phyloP scores from a whole-genome alignment of 177 flowering plant species.

The Telopea speciosissima region DNA sequence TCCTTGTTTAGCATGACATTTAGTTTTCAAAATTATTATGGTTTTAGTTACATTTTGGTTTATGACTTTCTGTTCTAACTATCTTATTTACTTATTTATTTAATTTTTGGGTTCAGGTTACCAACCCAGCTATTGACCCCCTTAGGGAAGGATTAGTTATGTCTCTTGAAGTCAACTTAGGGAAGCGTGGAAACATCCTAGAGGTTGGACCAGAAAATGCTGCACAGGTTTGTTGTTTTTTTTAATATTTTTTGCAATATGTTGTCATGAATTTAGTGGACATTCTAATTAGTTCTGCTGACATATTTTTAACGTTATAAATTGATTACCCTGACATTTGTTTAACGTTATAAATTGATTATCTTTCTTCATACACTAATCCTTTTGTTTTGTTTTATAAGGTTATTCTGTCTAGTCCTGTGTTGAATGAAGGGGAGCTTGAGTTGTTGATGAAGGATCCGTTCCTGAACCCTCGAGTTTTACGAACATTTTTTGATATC shows the following conservation, averaged over 20 bases:
- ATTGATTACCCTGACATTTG: not conserved
- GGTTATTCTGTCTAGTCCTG: slow-evolving; percentile 88
- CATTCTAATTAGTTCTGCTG: not conserved
- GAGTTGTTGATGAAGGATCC: slow-evolving; percentile 76
- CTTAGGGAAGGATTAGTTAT: slow-evolving; percentile 98
- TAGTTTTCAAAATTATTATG: not conserved
- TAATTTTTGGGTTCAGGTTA: slow-evolving; percentile 46
- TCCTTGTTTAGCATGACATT: not conserved
- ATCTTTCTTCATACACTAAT: not conserved
- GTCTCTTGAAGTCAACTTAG: slow-evolving; percentile 98
- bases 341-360: too few relatives aligned
- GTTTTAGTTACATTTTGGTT: not conserved
- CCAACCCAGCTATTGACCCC: slow-evolving; percentile 99
- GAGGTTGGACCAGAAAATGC: slow-evolving; percentile 98
- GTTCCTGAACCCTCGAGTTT: slow-evolving; percentile 54
- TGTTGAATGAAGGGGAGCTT: slow-evolving; percentile 91
- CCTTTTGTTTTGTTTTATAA: slow-evolving; percentile 17
- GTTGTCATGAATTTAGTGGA: not conserved
- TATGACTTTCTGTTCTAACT: not conserved
- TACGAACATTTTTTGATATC: slow-evolving; percentile 88
- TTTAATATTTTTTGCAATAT: not conserved
- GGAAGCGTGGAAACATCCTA: slow-evolving; percentile 88
- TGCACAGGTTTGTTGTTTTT: slow-evolving; percentile 59
- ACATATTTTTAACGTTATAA: not conserved
- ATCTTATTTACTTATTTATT: not conserved